Conservation (phyloP, 2,329 filamentous ascomycete species). For the Pseudogymnoascus sp. region DNA sequence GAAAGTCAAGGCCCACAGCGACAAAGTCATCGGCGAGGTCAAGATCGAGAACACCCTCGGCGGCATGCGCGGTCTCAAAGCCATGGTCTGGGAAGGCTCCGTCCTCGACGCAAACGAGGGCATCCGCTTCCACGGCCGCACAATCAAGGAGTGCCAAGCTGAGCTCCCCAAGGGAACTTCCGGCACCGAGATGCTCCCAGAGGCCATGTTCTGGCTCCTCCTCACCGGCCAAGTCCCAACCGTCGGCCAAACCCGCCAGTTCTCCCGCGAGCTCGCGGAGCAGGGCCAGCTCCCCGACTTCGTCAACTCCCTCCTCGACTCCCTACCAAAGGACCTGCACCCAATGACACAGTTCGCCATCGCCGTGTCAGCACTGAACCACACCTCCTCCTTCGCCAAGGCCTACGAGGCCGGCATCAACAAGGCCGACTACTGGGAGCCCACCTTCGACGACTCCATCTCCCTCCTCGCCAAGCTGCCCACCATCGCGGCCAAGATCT, state of each 20-base stretch:
- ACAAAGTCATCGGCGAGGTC: slow-evolving; percentile 82
- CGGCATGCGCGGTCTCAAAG: slow-evolving; percentile 94
- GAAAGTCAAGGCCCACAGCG: slow-evolving; percentile 79
- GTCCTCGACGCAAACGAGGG: slow-evolving; percentile 95
- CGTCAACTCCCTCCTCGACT: slow-evolving; percentile 80
- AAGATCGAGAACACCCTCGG: slow-evolving; percentile 92
- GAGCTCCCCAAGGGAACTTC: slow-evolving; percentile 87
- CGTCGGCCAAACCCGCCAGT: slow-evolving; percentile 68
- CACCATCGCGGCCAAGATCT: slow-evolving; percentile 94
- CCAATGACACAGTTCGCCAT: slow-evolving; percentile 98
- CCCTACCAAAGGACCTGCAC: slow-evolving; percentile 83
- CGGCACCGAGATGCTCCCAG: slow-evolving; percentile 94
- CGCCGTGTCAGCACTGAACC: slow-evolving; percentile 90
- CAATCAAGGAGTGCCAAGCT: slow-evolving; percentile 95
- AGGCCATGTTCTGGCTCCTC: slow-evolving; percentile 99
- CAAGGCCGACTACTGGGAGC: slow-evolving; percentile 99
- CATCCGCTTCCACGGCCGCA: slow-evolving; percentile 95
- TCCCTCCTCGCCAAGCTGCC: slow-evolving; percentile 92
- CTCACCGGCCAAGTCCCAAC: slow-evolving; percentile 89
- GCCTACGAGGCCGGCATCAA: slow-evolving; percentile 84
- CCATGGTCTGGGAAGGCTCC: slow-evolving; percentile 98
- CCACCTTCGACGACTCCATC: slow-evolving; percentile 92
- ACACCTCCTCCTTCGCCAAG: slow-evolving; percentile 88
- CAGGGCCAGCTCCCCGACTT: slow-evolving; percentile 77
- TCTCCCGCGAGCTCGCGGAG: slow-evolving; percentile 82